Percentiles rank a stretch among this genome's conserved stretches.
phyloP scores from a whole-genome alignment of 805 yeast genomes.

The Schizosaccharomyces pombe region ASM294v3 CU329670.1:1801501-1802000 shows the following conservation, averaged over 20 bases:
- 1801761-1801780: conserved; percentile 71
- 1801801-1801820: conserved; percentile 56
- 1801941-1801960: conserved; percentile 61
- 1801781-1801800: conserved; percentile 41
- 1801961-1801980: conserved; percentile 89
- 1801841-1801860: conserved; percentile 86
- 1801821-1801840: conserved; percentile 92
- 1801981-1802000: conserved; percentile 16
- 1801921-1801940: conserved; percentile 34
- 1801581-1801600: conserved; percentile 28
- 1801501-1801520: conserved; percentile 78
- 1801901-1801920: conserved; percentile 35
- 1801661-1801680: conserved; percentile 36
- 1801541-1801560: conserved; percentile 24
- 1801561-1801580: conserved; percentile 25
- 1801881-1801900: conserved; percentile 52
- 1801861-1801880: conserved; percentile 47
- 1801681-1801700: conserved; percentile 51
- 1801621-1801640: conserved; percentile 78
- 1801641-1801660: conserved; percentile 66
- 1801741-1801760: conserved; percentile 88
- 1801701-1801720: conserved; percentile 65
- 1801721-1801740: conserved; percentile 67
- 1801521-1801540: conserved; percentile 98
- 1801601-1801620: conserved; percentile 30